phyloP scores from a whole-genome alignment of 1,139 yeast species.

The Arxiozyma slooffiae region DNA sequence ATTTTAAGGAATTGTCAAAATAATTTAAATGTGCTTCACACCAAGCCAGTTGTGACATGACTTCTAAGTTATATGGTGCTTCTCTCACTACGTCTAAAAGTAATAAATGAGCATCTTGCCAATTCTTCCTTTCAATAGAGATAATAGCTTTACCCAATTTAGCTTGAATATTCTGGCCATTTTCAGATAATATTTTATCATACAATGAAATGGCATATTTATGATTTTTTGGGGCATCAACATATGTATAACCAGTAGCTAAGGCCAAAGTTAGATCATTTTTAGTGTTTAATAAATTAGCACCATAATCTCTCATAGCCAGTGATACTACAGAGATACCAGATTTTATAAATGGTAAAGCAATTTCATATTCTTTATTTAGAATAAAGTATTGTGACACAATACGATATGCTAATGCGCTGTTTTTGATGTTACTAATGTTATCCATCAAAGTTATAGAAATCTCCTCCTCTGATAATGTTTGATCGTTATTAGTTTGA shows the following conservation, averaged over 20 bases:
- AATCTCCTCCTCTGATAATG: constrained; percentile 42
- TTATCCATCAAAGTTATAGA: constrained; percentile 48
- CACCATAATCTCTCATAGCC: constrained; percentile 39
- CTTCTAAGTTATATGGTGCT: constrained; percentile 49
- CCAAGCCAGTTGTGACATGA: constrained; percentile 70
- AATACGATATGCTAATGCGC: constrained; percentile 57
- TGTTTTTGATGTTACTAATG: constrained; percentile 37
- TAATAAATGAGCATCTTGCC: constrained; percentile 43
- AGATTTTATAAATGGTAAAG: constrained; percentile 49
- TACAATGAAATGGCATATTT: constrained; percentile 64
- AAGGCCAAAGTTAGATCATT: constrained; percentile 54
- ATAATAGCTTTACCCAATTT: constrained; percentile 76
- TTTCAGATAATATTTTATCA: constrained; percentile 46
- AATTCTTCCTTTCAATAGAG: constrained; percentile 53
- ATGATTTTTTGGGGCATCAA: constrained; percentile 85
- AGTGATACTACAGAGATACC: constrained; percentile 52
- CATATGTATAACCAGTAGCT: constrained; percentile 71
- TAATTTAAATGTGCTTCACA: constrained; percentile 52
- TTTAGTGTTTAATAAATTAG: constrained; percentile 42
- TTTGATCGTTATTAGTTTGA: constrained; percentile 10
- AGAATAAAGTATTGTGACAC: constrained; percentile 52
- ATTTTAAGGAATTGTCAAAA: constrained; percentile 45
- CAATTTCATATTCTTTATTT: constrained; percentile 54
- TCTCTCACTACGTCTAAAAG: constrained; percentile 43
- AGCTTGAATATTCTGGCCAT: constrained; percentile 50